Base-by-base conservation (phyloP, 2,329 filamentous ascomycete genomes). In the Elsinoe arachidis region DNA sequence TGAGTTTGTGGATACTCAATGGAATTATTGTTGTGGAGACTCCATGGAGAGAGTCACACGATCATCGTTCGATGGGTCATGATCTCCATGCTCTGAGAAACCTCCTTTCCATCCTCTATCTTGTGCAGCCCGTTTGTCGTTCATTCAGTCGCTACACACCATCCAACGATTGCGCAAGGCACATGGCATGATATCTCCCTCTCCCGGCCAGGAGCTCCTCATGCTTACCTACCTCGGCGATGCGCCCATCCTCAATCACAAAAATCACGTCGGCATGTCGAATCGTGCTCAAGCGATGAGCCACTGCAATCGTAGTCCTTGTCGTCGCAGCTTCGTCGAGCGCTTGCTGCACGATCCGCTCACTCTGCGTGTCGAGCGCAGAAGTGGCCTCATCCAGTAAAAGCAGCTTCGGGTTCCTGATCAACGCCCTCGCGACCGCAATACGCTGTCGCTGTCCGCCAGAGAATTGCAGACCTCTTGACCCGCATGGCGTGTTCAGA, bases 281-380 rank as follows among this genome's bases (percentile, higher is more conserved):
- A 12, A 74, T 66, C 1, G 72, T 74, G 11, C 65, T 68, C 21
- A 74, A 61, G 2, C 72, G 64, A 65, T 75, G 73, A 4, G 73
- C 72, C 1, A 75, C 70, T 1, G 71, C 71, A 17, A 76, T 66
- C 43, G 71, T 74, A 1, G 71, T 76, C 7, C 73, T 62, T 5
- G 63, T 66, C 6, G 80, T 34, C 63, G 67, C 41, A 76, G 76
- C 73, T 17, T 67, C 62, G 44, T 89, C 84, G 65, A 91, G 82
- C 0, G 86, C 86, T 0, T 74, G 75, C 69, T 91, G 84, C 9
- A 88, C 82, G 1, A 84, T 72, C 61, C 80, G 80, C 66, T 88
- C 86, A 0, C 79, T 83, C 63, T 85, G 79, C 0, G 82, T 83
- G 61, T 88, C 85, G 0, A 89, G 74, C 54, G 74, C 77, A 1